Percentiles rank a stretch among this genome's conserved stretches.
Evolutionary conservation across 1,284 basidiomycete species (phyloP).

Genomic region (Fomes fomentarius): DNA sequence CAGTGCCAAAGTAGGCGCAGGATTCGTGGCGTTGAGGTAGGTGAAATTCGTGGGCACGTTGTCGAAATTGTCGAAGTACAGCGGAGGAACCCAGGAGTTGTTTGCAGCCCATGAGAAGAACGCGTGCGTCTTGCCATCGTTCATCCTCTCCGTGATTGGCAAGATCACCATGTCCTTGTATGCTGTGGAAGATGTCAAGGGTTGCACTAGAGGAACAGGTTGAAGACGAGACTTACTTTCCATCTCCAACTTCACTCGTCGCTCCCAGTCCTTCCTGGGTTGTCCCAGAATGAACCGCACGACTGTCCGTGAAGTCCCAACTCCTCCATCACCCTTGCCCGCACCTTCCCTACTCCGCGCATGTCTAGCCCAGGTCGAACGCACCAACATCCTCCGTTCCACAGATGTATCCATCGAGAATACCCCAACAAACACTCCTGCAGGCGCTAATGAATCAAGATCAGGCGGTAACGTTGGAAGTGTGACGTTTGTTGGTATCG

Average conservation of each 20-base stretch:
- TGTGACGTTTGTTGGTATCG: slow-evolving; percentile 43
- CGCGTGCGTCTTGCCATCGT: slow-evolving; percentile 83
- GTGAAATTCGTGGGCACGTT: slow-evolving; percentile 49
- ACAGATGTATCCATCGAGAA: slow-evolving; percentile 88
- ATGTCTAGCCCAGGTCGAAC: slow-evolving; percentile 90
- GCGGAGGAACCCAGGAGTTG: slow-evolving; percentile 90
- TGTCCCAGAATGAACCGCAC: slow-evolving; percentile 92
- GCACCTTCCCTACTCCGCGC: slow-evolving; percentile 76
- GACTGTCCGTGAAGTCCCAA: slow-evolving; percentile 84
- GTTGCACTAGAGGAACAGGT: not conserved
- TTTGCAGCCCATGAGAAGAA: slow-evolving; percentile 91
- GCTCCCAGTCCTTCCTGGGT: slow-evolving; percentile 80
- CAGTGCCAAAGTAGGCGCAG: slow-evolving; percentile 59
- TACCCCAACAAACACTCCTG: slow-evolving; percentile 89
- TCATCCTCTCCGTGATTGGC: slow-evolving; percentile 91
- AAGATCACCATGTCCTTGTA: slow-evolving; percentile 91
- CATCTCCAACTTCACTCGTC: slow-evolving; percentile 86
- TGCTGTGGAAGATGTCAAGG: slow-evolving; percentile 32
- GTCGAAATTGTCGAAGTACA: slow-evolving; percentile 46
- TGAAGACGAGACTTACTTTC: slow-evolving; percentile 65
- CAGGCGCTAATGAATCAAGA: slow-evolving; percentile 82
- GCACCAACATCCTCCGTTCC: slow-evolving; percentile 88
- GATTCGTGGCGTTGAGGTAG: slow-evolving; percentile 59
- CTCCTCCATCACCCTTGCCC: slow-evolving; percentile 66
- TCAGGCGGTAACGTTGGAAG: slow-evolving; percentile 57